Evolutionary conservation across 169 alveolate species (phyloP).

Genomic region (Plasmodium vivax): DNA sequence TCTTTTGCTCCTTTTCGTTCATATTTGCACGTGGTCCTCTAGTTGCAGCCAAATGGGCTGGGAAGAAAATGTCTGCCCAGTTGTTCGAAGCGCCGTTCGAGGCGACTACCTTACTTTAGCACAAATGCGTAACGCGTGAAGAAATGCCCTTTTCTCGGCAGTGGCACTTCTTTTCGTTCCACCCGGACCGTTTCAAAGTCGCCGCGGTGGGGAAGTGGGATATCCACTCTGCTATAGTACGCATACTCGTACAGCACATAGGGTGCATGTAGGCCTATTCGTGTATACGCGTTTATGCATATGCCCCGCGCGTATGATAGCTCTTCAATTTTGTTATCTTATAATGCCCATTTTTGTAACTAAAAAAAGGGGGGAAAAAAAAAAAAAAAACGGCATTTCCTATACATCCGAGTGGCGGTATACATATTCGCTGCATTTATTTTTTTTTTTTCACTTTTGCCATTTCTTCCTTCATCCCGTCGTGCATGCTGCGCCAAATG

Average conservation of each 20-base stretch:
- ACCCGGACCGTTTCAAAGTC: background rate
- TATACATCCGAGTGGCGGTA: background rate
- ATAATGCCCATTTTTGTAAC: background rate
- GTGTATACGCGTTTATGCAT: background rate
- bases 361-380: background rate
- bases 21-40: constrained; percentile 9
- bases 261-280: background rate
- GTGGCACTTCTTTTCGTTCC: background rate
- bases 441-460: background rate
- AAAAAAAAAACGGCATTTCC: background rate
- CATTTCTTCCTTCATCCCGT: background rate
- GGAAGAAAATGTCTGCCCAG: background rate
- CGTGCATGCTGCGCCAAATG: background rate
- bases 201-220: background rate
- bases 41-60: background rate
- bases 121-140: background rate
- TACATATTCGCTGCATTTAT: background rate
- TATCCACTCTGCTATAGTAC: background rate
- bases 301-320: background rate
- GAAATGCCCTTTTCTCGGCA: background rate
- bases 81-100: background rate
- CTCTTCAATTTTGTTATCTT: background rate
- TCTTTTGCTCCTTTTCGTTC: constrained; percentile 56
- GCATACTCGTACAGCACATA: background rate
- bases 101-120: background rate